These are phyloP conservation scores for Fibroporia radiculosa DNA, from an alignment of 768 basidiomycete genomes.

Conservation along the genomic window DNA sequence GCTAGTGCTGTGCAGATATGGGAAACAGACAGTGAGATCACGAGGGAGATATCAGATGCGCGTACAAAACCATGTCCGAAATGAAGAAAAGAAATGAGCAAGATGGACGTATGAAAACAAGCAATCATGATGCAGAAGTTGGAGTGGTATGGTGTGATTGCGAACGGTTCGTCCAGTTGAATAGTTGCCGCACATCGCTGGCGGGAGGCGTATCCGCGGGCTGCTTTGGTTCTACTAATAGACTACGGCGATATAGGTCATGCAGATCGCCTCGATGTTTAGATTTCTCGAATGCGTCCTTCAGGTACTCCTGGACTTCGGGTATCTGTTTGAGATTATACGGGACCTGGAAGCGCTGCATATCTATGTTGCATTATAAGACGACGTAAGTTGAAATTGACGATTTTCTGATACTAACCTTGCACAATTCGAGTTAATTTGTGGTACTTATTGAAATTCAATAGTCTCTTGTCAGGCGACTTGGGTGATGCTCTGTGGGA, in stretches of 20 bases:
- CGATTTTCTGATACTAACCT: too few relatives aligned
- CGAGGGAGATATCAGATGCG: neutral
- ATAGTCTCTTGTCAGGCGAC: constrained; percentile 65
- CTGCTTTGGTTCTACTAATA: constrained; percentile 79
- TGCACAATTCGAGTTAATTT: constrained; percentile 82
- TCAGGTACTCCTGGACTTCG: constrained; percentile 80
- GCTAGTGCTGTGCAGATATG: constrained; percentile 3
- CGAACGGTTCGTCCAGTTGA: constrained; percentile 70
- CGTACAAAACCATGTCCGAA: constrained; percentile 7
- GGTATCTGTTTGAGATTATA: constrained; percentile 85
- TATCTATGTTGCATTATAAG: constrained; percentile 58
- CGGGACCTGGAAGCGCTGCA: constrained; percentile 85
- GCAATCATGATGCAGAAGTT: constrained; percentile 25
- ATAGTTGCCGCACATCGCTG: constrained; percentile 71
- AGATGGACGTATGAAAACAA: constrained; percentile 3
- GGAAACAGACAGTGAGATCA: neutral
- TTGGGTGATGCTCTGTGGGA: constrained; percentile 74
- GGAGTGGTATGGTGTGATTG: constrained; percentile 33
- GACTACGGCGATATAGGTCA: constrained; percentile 73
- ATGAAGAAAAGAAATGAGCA: neutral
- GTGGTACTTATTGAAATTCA: constrained; percentile 97
- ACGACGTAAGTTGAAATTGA: too few relatives aligned
- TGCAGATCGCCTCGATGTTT: constrained; percentile 75
- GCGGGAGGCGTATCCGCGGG: constrained; percentile 57
- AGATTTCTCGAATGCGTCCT: constrained; percentile 65